Base-by-base conservation (phyloP, 257 asterid species). In the Penstemon eatonii region DNA sequence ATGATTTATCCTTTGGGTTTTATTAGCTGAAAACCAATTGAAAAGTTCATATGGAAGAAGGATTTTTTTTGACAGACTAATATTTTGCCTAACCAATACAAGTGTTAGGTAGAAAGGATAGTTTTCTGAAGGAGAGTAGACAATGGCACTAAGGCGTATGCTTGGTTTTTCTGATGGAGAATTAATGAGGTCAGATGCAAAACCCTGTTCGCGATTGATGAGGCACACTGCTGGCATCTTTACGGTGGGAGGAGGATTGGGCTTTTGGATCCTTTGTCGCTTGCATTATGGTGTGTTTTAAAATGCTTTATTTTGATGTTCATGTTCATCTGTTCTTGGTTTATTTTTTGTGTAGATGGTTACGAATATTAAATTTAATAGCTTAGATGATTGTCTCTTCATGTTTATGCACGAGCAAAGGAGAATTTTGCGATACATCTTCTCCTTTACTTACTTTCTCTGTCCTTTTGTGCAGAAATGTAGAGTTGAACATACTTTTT, bases 241-340 rank as follows among this genome's bases (percentile, higher is more conserved):
- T 64, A 69, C 89, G 0, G 84, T 92, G 18, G 98, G 98, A 45
- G 98, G 96, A 60, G 95, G 79, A 57, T 69, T 92, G 59, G 95
- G 96, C 51, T 89, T 92, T 78, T 89, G 98, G 98, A 73, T 85
- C 13, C 89, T 92, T 18, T 89, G 98, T 70, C 91, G 98, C 78
- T 75, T 92, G 89, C 95, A 89, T 73, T 87, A 87, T 52, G 96
- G 96, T 91, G 5, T 55, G 83, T 68, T 38, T 62, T 51, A 36
- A 52, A 54, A 50, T 69, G 37, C 54, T 62, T 43, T 46, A 7
- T 37, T 61, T 56, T 38, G 1, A 12, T 40, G 49, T 74, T 55
- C 63, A 25, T 66, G 13, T 57, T 68, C 56, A 39, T 7, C 19
- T 8, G 10, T 13, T 3, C 59, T 39, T 60, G 50, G 13, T 40